A percentile compares a stretch with the other conserved stretches of the same genome.
phyloP scores from a whole-genome alignment of 352 stramenopile species.

The Phytophthora pistaciae region DNA sequence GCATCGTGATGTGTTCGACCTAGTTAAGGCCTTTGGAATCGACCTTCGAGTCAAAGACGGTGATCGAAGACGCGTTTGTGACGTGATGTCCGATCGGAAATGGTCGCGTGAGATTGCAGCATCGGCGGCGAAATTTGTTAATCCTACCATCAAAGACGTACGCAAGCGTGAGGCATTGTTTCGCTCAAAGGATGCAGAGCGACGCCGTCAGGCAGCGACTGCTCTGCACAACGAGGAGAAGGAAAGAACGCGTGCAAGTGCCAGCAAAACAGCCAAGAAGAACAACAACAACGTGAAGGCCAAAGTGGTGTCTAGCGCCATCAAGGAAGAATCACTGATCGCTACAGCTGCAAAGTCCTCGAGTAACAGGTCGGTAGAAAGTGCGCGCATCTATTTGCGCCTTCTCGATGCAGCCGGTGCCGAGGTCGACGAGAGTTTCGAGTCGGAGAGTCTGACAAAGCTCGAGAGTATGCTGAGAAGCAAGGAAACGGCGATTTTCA shows the following conservation, averaged over 20 bases:
- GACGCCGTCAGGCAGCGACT: background rate
- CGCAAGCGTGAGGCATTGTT: background rate
- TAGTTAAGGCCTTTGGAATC: slow-evolving; percentile 16
- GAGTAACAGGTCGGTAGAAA: background rate
- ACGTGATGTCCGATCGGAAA: slow-evolving; percentile 15
- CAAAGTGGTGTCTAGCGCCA: background rate
- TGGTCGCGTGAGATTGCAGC: slow-evolving; percentile 14
- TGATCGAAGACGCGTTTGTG: slow-evolving; percentile 5
- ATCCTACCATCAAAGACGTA: background rate
- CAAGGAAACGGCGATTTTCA: slow-evolving; percentile 2
- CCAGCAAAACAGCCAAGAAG: background rate
- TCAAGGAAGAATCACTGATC: background rate
- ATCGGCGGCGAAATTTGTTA: background rate
- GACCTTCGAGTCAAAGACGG: slow-evolving; percentile 17
- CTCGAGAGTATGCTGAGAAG: background rate
- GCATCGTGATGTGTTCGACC: slow-evolving; percentile 13
- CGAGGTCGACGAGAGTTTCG: background rate
- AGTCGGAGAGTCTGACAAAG: background rate
- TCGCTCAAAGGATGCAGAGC: background rate
- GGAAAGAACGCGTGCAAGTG: background rate
- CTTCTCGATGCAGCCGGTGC: background rate
- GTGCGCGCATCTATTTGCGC: background rate
- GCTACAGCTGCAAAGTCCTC: background rate
- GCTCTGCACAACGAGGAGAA: background rate
- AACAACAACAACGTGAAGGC: background rate